phyloP scores from a whole-genome alignment of 108 stramenopile genomes.

The Cyclotella sp. region DNA sequence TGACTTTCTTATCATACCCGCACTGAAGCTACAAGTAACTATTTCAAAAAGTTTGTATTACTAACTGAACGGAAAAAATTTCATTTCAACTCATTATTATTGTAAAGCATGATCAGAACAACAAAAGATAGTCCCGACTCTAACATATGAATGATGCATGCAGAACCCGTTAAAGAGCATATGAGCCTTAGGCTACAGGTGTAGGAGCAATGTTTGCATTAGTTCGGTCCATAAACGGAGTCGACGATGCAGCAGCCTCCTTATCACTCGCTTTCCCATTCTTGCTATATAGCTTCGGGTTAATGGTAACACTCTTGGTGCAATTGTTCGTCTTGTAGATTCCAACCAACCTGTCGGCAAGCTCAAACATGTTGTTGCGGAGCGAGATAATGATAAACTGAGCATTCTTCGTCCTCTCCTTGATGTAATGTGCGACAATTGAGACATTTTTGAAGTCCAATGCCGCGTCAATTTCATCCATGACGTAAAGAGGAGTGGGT shows the following conservation, averaged over 20 bases:
- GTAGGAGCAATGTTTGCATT: conserved; percentile 25
- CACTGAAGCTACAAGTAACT: no score
- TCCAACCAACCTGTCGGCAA: conserved; percentile 97
- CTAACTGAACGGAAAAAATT: no score
- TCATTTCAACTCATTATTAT: no score
- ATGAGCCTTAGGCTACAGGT: conserved; percentile 8
- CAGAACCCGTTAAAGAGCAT: no score
- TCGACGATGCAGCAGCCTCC: conserved; percentile 8
- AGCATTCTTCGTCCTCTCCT: conserved; percentile 98
- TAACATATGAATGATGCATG: no score
- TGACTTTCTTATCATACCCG: no score
- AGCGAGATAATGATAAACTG: conserved; percentile 99
- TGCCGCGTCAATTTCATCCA: conserved; percentile 99
- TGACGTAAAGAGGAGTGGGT: conserved; percentile 99
- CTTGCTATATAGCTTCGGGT: conserved; percentile 66
- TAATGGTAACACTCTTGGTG: conserved; percentile 97
- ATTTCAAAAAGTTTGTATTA: no score
- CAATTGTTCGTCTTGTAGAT: conserved; percentile 98
- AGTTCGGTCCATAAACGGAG: conserved; percentile 44
- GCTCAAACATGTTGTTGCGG: conserved; percentile 99
- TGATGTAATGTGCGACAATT: conserved; percentile 99
- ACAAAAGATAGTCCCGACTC: no score
- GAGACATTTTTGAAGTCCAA: conserved; percentile 99
- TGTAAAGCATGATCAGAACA: no score
- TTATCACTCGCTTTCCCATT: conserved; percentile 12